Conservation (phyloP, 495 filamentous ascomycete species). For the Talaromyces trachyspermus region DNA sequence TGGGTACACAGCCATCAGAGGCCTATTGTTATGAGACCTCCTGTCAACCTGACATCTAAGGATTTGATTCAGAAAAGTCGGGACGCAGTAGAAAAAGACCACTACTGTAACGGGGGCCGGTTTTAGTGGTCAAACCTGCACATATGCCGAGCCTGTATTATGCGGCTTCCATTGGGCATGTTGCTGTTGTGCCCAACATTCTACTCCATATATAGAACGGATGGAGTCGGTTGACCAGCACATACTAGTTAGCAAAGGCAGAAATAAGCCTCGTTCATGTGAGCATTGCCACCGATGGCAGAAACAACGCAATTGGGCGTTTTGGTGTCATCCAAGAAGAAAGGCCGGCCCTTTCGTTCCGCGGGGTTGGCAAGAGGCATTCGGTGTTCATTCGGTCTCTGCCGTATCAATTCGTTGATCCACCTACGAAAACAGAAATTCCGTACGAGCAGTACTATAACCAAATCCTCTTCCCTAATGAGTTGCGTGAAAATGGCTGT, state of each 20-base stretch:
- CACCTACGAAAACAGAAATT: background rate
- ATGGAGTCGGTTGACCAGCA: too few relatives aligned
- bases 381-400: background rate
- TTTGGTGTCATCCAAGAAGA: background rate
- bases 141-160: too few relatives aligned
- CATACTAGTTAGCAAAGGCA: background rate
- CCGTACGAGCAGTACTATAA: background rate
- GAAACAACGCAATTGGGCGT: background rate
- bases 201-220: too few relatives aligned
- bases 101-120: too few relatives aligned
- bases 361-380: background rate
- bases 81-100: too few relatives aligned
- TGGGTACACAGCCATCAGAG: too few relatives aligned
- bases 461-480: background rate
- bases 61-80: too few relatives aligned
- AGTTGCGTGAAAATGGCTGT: background rate
- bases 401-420: background rate
- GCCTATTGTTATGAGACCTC: too few relatives aligned
- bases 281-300: background rate
- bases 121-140: too few relatives aligned
- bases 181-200: too few relatives aligned
- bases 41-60: too few relatives aligned
- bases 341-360: background rate
- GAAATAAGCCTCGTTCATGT: background rate
- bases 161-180: too few relatives aligned